Base-by-base conservation (phyloP, 495 filamentous ascomycete species). In the Apodospora peruviana region DNA sequence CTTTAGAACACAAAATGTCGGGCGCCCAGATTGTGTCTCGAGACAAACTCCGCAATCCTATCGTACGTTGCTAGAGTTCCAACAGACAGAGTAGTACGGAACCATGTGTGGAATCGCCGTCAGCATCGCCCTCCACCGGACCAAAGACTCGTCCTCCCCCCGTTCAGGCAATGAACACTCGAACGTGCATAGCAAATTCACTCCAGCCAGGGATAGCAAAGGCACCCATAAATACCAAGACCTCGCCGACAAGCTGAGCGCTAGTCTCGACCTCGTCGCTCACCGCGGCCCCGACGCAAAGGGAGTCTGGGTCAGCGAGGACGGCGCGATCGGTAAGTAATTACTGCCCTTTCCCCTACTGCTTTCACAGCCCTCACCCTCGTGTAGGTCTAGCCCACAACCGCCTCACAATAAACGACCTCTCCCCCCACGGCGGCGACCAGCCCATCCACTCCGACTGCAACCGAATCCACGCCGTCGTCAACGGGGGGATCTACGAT, bases 401-500 rank as follows among this genome's bases (percentile, higher is more conserved):
- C 37, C 68, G 77, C 20, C 64, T 81, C 2, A 65, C 71, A 4
- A 80, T 79, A 53, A 73, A 75, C 44, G 77, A 80, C 55, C 67
- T 79, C 8, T 67, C 61, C 40, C 56, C 72, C 0, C 54, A 55
- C 12, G 77, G 68, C 18, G 51, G 56, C 16, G 77, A 81, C 38
- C 77, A 76, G 3, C 70, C 79, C 45, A 65, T 73, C 38, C 36
- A 38, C 36, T 17, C 10, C 3, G 59, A 63, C 54, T 34, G 17
- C n/a, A 59, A 56, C 27, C 53, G 37, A 0, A 63, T 79, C 22
- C 72, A 78, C 58, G 76, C 73, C 3, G 69, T 80, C 35, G 70
- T 79, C 45, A 80, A 79, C 46, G 78, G 78, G 46, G 78, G 80
- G 54, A 60, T 81, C 32, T 81, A 80, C 55, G 72, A 75, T 52